A percentile compares a stretch with the other conserved stretches of the same genome.
phyloP scores from a whole-genome alignment of 768 basidiomycete species.

The Boletus bicolor region DNA sequence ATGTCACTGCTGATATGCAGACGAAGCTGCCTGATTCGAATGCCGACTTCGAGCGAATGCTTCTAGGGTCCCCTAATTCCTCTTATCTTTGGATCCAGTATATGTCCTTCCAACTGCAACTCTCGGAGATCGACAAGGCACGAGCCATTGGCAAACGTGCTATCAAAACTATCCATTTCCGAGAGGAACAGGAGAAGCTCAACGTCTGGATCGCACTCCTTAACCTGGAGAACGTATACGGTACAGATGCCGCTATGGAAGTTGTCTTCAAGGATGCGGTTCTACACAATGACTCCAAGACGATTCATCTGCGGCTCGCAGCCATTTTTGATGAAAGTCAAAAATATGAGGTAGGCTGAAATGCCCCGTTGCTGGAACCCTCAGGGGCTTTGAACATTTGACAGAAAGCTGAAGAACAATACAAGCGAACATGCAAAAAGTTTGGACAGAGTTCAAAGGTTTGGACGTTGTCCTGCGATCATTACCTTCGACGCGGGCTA shows the following conservation, averaged over 20 bases:
- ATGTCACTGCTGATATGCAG: constrained; percentile 86
- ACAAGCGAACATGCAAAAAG: constrained; percentile 86
- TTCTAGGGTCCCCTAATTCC: constrained; percentile 93
- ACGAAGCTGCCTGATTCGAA: constrained; percentile 84
- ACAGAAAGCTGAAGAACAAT: constrained; percentile 92
- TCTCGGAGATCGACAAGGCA: constrained; percentile 96
- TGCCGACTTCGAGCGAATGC: constrained; percentile 89
- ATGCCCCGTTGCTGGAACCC: background rate
- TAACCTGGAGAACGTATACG: constrained; percentile 92
- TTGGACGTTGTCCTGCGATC: constrained; percentile 87
- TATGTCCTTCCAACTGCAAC: constrained; percentile 96
- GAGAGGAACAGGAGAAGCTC: constrained; percentile 93
- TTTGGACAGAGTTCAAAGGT: constrained; percentile 91
- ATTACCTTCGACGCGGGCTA: constrained; percentile 69
- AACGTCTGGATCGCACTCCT: constrained; percentile 98
- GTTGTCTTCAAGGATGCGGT: constrained; percentile 86
- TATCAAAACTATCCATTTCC: constrained; percentile 83
- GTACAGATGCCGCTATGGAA: constrained; percentile 77
- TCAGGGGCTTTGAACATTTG: background rate
- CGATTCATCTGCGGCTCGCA: constrained; percentile 80
- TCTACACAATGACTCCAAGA: constrained; percentile 89
- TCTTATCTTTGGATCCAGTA: constrained; percentile 99
- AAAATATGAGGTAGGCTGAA: constrained; percentile 64
- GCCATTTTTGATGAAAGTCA: constrained; percentile 80
- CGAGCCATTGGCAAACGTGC: constrained; percentile 83